Base-by-base conservation (phyloP, 345 rosid genomes). In the Dipteronia dyeriana region DNA sequence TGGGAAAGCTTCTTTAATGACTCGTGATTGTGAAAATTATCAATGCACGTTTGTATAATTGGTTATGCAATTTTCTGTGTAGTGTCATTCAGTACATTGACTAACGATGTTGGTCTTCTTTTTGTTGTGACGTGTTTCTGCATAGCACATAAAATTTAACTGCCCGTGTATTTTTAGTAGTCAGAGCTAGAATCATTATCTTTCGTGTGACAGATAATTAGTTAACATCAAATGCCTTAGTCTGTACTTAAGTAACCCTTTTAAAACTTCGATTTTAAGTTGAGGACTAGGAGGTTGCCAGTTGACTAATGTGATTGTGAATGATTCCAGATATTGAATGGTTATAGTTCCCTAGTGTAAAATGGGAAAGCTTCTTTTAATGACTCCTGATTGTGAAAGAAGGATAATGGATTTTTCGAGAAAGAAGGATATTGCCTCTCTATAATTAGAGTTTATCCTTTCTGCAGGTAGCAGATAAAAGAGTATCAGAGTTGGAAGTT, bases 401-500 rank as follows among this genome's bases (percentile, higher is more conserved):
- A 45, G n/a, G n/a, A n/a, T n/a, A n/a, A n/a, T n/a, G n/a, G n/a
- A n/a, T n/a, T n/a, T n/a, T n/a, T n/a, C n/a, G n/a, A n/a, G n/a
- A n/a, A n/a, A n/a, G 38, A 34, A 45, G 38, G n/a, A 68, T 20
- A 22, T 26, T 67, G 8, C 34, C 63, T 45, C 17, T 3, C 10
- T 31, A 31, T 17, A 8, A 12, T 66, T 66, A 19, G 57, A 39
- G 19, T 11, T 20, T 77, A 4, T 71, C 1, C 13, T 38, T 56
- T 65, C 20, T 59, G 34, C 86, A 95, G 97, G 81, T 88, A 12
- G 95, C 90, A 23, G 94, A 96, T 82, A 89, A 81, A 83, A 92
- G 89, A 83, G 71, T 96, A 68, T 63, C 84, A 79, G 95, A 92
- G 80, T 87, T 94, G 10, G 99, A 94, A 88, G 89, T 87, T 54